Evolutionary conservation across 108 stramenopile genomes (phyloP), one percentile per base, ranked within the genome.

Genomic region (Aurantiochytrium sp.): DNA sequence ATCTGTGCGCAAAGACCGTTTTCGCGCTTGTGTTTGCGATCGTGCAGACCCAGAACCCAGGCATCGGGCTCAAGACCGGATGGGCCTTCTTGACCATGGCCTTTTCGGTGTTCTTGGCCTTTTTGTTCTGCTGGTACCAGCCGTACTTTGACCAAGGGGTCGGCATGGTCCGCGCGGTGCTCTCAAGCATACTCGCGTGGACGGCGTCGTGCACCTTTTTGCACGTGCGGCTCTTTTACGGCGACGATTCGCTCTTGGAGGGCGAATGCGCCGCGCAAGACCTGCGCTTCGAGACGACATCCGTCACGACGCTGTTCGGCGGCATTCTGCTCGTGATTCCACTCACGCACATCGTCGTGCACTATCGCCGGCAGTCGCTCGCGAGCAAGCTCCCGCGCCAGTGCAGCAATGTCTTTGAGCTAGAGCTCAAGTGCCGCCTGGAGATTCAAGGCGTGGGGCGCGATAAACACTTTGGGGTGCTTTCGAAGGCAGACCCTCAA

Each of bases 381-480:
- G 73, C 24, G 27, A 81, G 30, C 73, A 81, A 81, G 45, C 8
- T 24, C 10, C 73, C 73, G 45, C 21, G 30, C 12, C 42, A 81
- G 32, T 81, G 73, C 73, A 27, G n/a, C 1, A 81, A 48, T 24
- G 73, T 48, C 42, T 48, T 81, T 41, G 73, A 81, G 30, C 24
- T 81, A 6, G 73, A 81, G 39, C 45, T 81, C 42, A 81, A 81
- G 24, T 81, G 73, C 24, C 39, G 73, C 10, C 73, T 81, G 17
- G 73, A 81, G 73, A 41, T 81, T 42, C 73, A 81, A 27, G 73
- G 73, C 8, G 59, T 65, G 10, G 59, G 59, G 15, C 27, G 34
- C 27, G 34, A 65, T 15, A 15, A 19, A 15, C 59, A 65, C 34
- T 1, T 65, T 65, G 34, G 10, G 59, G 3, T 65, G 8, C 59